Percentiles rank a stretch among this genome's conserved stretches.
phyloP scores from a whole-genome alignment of 2,329 filamentous ascomycete genomes.

The Penicillium sp. region DNA sequence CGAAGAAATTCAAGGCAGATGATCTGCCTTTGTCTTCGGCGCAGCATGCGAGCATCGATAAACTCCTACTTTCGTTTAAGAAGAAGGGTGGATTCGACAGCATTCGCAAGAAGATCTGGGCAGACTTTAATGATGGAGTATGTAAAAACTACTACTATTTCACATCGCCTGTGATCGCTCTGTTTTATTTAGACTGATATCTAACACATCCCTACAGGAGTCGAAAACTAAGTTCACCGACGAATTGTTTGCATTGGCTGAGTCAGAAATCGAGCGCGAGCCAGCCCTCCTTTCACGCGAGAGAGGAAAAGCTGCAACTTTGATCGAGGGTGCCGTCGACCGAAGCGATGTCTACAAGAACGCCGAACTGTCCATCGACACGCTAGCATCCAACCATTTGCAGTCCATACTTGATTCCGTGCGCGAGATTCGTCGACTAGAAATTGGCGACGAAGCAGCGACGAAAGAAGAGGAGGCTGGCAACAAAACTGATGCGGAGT shows the following conservation, averaged over 20 bases:
- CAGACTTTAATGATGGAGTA: conserved; percentile 58
- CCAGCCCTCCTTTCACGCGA: conserved; percentile 62
- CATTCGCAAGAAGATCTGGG: conserved; percentile 61
- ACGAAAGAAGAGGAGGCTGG: conserved; percentile 56
- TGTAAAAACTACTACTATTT: conserved; percentile 16
- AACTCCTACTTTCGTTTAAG: conserved; percentile 63
- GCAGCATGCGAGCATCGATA: conserved; percentile 61
- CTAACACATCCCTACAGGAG: conserved; percentile 41
- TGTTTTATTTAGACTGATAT: neutral
- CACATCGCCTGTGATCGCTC: neutral
- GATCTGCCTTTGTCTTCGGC: conserved; percentile 61
- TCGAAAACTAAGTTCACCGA: conserved; percentile 54
- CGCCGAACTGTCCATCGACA: conserved; percentile 56
- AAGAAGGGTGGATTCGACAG: conserved; percentile 67
- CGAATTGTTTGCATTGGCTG: conserved; percentile 56
- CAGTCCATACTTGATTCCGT: conserved; percentile 55
- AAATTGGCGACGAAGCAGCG: conserved; percentile 60
- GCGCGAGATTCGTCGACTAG: conserved; percentile 57
- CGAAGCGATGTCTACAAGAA: conserved; percentile 62
- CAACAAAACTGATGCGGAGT: conserved; percentile 62
- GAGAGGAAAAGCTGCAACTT: conserved; percentile 60
- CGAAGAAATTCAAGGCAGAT: conserved; percentile 58
- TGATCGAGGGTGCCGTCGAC: conserved; percentile 65
- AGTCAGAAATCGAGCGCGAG: conserved; percentile 63
- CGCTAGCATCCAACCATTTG: conserved; percentile 56